phyloP scores from a whole-genome alignment of 345 rosid genomes.

The Linum lewisii region DNA sequence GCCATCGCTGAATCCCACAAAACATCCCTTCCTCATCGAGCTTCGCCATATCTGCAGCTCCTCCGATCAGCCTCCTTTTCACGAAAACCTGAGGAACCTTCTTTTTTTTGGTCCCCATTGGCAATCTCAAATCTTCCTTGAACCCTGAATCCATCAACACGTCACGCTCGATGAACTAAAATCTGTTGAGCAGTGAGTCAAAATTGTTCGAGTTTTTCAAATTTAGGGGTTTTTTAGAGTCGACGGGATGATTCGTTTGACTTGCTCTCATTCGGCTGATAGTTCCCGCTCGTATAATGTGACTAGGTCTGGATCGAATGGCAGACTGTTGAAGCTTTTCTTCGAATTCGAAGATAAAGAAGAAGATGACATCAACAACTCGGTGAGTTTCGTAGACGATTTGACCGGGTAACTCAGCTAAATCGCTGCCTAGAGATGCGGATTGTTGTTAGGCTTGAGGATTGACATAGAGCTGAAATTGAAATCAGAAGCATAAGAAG shows the following conservation, averaged over 20 bases:
- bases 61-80: conserved; percentile 77
- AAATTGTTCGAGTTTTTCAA: conserved; percentile 19
- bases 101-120: conserved; percentile 52
- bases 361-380: conserved; percentile 5
- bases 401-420: conserved; percentile 46
- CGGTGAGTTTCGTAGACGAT: conserved; percentile 23
- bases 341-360: not conserved
- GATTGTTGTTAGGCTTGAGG: conserved; percentile 28
- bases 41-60: conserved; percentile 61
- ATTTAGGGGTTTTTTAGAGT: conserved; percentile 22
- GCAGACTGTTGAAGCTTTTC: conserved; percentile 34
- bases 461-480: conserved; percentile 43
- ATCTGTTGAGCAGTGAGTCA: conserved; percentile 33
- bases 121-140: conserved; percentile 66
- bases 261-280: conserved; percentile 50
- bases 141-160: conserved; percentile 89
- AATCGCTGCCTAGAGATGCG: conserved; percentile 34
- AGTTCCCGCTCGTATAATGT: conserved; percentile 61
- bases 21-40: conserved; percentile 88
- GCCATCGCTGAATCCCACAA: conserved; percentile 42
- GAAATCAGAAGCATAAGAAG: not conserved
- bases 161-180: conserved; percentile 52
- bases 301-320: conserved; percentile 80
- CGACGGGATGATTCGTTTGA: conserved; percentile 60
- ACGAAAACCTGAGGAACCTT: conserved; percentile 68